These are phyloP conservation scores for Hymenotorrendiella dingleyae DNA, from an alignment of 2,329 filamentous ascomycete species.

Conservation along the genomic window DNA sequence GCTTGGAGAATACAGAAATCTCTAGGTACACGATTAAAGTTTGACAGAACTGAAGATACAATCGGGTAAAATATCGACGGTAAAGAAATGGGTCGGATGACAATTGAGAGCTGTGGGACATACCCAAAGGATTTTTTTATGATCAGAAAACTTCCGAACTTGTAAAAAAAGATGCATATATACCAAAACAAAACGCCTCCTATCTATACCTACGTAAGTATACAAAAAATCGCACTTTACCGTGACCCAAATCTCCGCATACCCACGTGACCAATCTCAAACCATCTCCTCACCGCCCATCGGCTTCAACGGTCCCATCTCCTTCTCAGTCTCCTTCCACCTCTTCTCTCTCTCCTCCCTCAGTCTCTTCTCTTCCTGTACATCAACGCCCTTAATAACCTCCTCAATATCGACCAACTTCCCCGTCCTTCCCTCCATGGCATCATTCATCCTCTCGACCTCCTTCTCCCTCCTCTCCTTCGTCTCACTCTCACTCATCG, in stretches of 20 bases:
- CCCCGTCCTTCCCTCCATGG: conserved; percentile 5
- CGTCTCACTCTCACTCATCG: conserved; percentile 2
- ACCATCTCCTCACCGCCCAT: conserved; percentile 11
- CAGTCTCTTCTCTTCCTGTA: conserved; percentile 6
- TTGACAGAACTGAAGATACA: too few species aligned
- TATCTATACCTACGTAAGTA: too few species aligned
- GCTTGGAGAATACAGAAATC: too few species aligned
- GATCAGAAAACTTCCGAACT: too few species aligned
- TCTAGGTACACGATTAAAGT: too few species aligned
- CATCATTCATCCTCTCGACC: conserved; percentile 1
- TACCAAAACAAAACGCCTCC: too few species aligned
- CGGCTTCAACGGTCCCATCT: conserved; percentile 6
- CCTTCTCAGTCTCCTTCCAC: conserved; percentile 10
- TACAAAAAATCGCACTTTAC: too few species aligned
- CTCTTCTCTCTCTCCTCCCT: conserved; percentile 6
- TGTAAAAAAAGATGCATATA: too few species aligned
- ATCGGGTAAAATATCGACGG: too few species aligned
- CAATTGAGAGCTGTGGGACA: too few species aligned
- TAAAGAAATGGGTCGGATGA: too few species aligned
- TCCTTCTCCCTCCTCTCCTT: background rate
- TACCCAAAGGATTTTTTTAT: too few species aligned
- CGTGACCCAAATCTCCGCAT: background rate
- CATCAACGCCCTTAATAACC: conserved; percentile 8
- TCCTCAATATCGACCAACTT: conserved; percentile 12
- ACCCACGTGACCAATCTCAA: conserved; percentile 4